Percentiles rank a stretch among this genome's conserved stretches.
These are phyloP conservation scores for Piper longum DNA, from an alignment of 164 flowering plant genomes.

Conservation along the genomic window DNA sequence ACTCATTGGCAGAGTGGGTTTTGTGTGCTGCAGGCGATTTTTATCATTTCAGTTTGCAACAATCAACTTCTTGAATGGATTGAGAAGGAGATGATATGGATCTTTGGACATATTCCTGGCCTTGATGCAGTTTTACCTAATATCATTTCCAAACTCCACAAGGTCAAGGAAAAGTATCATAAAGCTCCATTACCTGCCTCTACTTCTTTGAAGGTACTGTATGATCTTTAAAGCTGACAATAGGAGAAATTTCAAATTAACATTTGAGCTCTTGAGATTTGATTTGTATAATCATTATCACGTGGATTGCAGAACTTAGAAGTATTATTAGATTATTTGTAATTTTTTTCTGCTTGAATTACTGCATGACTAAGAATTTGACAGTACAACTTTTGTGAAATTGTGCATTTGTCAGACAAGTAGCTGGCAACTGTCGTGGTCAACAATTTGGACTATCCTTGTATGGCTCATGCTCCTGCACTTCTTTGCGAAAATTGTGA, in stretches of 20 bases:
- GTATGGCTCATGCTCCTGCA: constrained; percentile 85
- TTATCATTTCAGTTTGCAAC: constrained; percentile 83
- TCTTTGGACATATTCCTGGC: constrained; percentile 67
- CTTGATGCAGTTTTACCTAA: constrained; percentile 46
- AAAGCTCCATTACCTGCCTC: constrained; percentile 31
- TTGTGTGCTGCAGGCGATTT: constrained; percentile 46
- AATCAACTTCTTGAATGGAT: constrained; percentile 87
- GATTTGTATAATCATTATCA: not conserved
- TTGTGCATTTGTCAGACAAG: constrained; percentile 31
- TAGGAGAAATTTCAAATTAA: too few species aligned
- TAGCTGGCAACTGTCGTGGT: constrained; percentile 68
- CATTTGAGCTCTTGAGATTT: too few species aligned
- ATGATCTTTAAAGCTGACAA: too few species aligned
- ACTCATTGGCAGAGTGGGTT: not conserved
- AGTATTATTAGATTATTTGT: not conserved
- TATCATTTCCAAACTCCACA: constrained; percentile 47
- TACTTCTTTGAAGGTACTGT: constrained; percentile 43
- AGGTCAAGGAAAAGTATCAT: constrained; percentile 50
- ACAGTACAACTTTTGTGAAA: not conserved
- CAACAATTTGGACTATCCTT: constrained; percentile 66
- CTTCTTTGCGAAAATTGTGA: constrained; percentile 73
- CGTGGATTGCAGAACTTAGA: not conserved
- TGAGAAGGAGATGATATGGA: constrained; percentile 75
- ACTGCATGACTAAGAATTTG: too few species aligned
- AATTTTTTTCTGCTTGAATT: not conserved